Evolutionary conservation across 148 eudicot genomes (phyloP), one percentile per base, ranked within the genome.

Genomic region (Arctostaphylos glauca): DNA sequence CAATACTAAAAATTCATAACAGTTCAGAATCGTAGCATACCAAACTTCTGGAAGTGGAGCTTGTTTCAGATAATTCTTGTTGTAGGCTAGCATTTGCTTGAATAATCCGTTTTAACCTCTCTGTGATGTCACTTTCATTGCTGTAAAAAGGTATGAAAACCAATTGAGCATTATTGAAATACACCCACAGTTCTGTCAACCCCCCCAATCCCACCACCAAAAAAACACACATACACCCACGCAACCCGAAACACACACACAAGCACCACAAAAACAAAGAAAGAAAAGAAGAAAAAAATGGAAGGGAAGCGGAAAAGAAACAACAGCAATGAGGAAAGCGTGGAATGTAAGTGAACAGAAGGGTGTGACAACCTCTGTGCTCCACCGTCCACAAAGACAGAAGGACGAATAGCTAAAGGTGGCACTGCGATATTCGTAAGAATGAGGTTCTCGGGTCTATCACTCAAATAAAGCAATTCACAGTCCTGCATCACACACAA

Each of bases 331-430:
- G 10, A 68, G 31, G 70, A 68, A 78, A 13, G 23, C 59, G 43
- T 3, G 18, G 41, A 41, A 76, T 14, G 62, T 19, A 54, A 84
- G 80, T 19, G 49, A 76, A 81, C 19, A 21, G 46, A 59, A 53
- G 47, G 3, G 43, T 64, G 72, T 62, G 77, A 67, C 47, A 14
- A 94, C 99, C 99, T 94, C 80, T 87, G 92, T 56, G 84, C 56
- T 88, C 96, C 94, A 88, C 97, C 96, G 55, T 92, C 99, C 67
- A 92, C 96, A 85, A 90, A 84, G 81, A 93, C 94, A 83, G 99
- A 97, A 85, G 99, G 99, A 19, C 99, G 99, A 80, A 97, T 84
- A 86, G 97, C 82, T 84, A 87, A 82, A 41, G 99, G 99, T n/a
- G 99, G 99, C 86, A 97, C 97, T 52, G 89, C 86, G 59, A 97